phyloP scores from a whole-genome alignment of 139 green algal species.

The Chlorella sp. region DNA sequence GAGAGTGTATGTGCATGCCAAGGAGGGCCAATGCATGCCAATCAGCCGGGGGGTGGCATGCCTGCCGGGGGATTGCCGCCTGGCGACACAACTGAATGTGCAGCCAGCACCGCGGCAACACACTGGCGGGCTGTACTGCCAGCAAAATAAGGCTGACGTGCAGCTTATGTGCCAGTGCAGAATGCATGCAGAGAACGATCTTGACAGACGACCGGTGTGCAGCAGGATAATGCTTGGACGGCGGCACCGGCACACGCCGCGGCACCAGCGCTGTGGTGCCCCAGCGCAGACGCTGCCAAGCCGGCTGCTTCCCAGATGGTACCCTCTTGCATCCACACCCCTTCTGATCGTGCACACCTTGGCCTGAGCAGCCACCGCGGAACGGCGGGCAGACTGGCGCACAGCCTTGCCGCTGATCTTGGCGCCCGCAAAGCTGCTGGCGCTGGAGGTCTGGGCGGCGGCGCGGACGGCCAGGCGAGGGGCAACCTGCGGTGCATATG shows the following conservation, averaged over 20 bases:
- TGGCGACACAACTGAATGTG: too few species aligned
- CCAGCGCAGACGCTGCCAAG: not conserved
- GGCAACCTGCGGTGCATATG: not conserved
- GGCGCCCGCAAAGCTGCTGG: constrained; percentile 33
- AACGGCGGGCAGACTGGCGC: constrained; percentile 21
- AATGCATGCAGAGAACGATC: too few species aligned
- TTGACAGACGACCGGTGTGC: too few species aligned
- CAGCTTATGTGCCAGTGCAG: too few species aligned
- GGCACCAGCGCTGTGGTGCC: too few species aligned
- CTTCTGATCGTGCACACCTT: constrained; percentile 25
- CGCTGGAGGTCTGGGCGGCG: constrained; percentile 1
- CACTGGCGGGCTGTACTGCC: too few species aligned
- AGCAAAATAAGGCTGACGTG: too few species aligned
- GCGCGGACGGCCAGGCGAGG: constrained; percentile 12
- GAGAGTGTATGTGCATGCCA: too few species aligned
- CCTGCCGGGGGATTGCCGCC: too few species aligned
- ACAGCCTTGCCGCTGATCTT: constrained; percentile 36
- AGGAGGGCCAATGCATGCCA: too few species aligned
- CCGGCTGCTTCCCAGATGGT: not conserved
- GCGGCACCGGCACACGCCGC: not conserved
- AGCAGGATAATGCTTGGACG: not conserved
- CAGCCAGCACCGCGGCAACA: too few species aligned
- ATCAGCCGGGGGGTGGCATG: too few species aligned
- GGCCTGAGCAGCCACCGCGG: constrained; percentile 40
- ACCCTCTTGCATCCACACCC: not conserved